Base-by-base conservation (phyloP, 2,329 filamentous ascomycete species). In the Parafenestella ontariensis region DNA sequence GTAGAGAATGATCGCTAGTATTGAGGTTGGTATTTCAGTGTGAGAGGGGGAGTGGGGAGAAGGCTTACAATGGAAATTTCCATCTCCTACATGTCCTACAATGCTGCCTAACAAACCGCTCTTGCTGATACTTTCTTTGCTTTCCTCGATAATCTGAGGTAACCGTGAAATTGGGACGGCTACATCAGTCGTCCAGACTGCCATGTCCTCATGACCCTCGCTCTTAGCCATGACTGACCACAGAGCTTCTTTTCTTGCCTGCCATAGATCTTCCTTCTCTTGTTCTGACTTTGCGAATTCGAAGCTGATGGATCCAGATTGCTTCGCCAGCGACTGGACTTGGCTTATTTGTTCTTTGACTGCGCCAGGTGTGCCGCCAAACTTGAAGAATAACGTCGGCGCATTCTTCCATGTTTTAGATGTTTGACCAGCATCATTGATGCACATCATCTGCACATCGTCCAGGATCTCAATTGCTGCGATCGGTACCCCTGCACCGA, bases 391-490 rank as follows among this genome's bases (percentile, higher is more conserved):
- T 1, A 92, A 78, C 0, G 89, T 92, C 0, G 89, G 87, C 0
- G 78, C 77, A 68, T 91, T 89, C 52, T 84, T 84, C 89, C 89
- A 92, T 33, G 78, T 79, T 21, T 87, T 85, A 31, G 82, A 82
- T 0, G 86, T 87, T 70, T 81, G 83, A 23, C 88, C 88, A 0
- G 87, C 85, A 24, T 83, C 79, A 77, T 91, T 91, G 64, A 91
- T 85, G 39, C 88, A 85, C 46, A 79, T 76, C 88, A 97, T 97
- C 79, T 96, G 92, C 52, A 92, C 89, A 71, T 96, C 92, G 77
- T 97, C 93, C 24, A 97, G 81, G 53, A 97, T 89, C 78, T 97
- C 93, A 39, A 97, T 87, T n/a, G 93, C 93, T 0, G 93, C 92
- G 37, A 97, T 88, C 26, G 90, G 91, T 10, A 96, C 85, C 23